Conservation (phyloP, 352 stramenopile species). For the Globisporangium nagaii region DNA sequence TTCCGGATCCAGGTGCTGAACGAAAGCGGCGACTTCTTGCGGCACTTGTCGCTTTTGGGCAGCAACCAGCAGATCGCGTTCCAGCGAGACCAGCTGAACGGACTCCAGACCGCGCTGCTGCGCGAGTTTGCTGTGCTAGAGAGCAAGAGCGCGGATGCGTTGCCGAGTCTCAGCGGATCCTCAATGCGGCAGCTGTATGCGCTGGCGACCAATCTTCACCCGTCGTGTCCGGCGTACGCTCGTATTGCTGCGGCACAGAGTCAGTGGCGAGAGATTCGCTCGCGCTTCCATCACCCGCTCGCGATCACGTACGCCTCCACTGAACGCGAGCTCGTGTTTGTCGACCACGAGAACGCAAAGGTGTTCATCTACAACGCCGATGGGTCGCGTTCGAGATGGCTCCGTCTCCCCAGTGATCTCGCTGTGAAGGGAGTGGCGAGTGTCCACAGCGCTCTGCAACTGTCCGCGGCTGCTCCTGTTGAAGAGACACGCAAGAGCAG, state of each 20-base stretch:
- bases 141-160: neutral
- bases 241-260: constrained; percentile 24
- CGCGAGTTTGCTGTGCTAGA: constrained; percentile 26
- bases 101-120: constrained; percentile 19
- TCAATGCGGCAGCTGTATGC: constrained; percentile 23
- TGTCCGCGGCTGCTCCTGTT: constrained; percentile 4
- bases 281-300: constrained; percentile 43
- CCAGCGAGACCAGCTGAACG: constrained; percentile 28
- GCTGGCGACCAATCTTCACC: constrained; percentile 39
- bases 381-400: constrained; percentile 37
- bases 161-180: constrained; percentile 22
- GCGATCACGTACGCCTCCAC: constrained; percentile 22
- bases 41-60: constrained; percentile 44
- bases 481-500: neutral
- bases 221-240: constrained; percentile 27
- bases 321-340: constrained; percentile 33
- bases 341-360: constrained; percentile 49
- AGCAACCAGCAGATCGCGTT: constrained; percentile 32
- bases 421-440: constrained; percentile 19
- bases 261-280: constrained; percentile 21
- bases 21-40: constrained; percentile 43
- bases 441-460: constrained; percentile 23
- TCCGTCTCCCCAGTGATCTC: constrained; percentile 14
- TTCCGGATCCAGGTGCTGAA: constrained; percentile 69
- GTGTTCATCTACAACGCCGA: constrained; percentile 49